Evolutionary conservation across 805 yeast species (phyloP).

Genomic region (Wickerhamiella alocasiicola): DNA sequence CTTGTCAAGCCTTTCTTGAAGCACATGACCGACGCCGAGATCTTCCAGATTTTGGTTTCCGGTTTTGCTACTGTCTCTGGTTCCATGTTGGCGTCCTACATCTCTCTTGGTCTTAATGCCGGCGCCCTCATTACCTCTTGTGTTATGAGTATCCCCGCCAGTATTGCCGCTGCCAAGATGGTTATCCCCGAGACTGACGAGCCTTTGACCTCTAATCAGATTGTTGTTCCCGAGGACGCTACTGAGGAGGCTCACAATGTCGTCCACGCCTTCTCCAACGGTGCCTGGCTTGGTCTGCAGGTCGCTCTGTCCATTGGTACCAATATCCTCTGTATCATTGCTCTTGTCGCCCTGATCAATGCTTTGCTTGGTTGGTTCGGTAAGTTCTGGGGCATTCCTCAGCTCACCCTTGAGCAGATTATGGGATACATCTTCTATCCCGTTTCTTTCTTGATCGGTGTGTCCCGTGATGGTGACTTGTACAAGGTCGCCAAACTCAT

Average conservation of each 20-base stretch:
- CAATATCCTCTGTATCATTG: slow-evolving; percentile 50
- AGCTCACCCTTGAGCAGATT: slow-evolving; percentile 42
- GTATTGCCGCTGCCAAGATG: slow-evolving; percentile 47
- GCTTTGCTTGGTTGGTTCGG: slow-evolving; percentile 50
- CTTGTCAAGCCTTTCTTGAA: slow-evolving; percentile 48
- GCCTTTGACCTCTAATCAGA: slow-evolving; percentile 38
- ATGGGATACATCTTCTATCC: slow-evolving; percentile 49
- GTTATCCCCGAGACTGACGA: slow-evolving; percentile 48
- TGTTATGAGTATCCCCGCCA: slow-evolving; percentile 57
- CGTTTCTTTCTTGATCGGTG: slow-evolving; percentile 45
- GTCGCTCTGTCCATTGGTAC: slow-evolving; percentile 47
- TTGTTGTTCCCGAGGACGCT: slow-evolving; percentile 37
- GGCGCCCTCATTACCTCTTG: slow-evolving; percentile 54
- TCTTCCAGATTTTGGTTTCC: slow-evolving; percentile 49
- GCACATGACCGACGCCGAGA: slow-evolving; percentile 45
- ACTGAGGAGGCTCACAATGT: slow-evolving; percentile 37
- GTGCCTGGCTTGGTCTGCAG: slow-evolving; percentile 45
- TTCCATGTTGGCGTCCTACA: slow-evolving; percentile 48
- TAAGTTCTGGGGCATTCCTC: slow-evolving; percentile 45
- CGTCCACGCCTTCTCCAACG: slow-evolving; percentile 45
- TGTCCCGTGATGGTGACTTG: slow-evolving; percentile 38
- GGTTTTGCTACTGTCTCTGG: slow-evolving; percentile 58
- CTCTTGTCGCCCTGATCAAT: slow-evolving; percentile 42
- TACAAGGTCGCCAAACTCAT: slow-evolving; percentile 39
- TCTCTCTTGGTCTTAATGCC: slow-evolving; percentile 49